Evolutionary conservation across 2,329 filamentous ascomycete species (phyloP).

Genomic region (Exserohilum rostratum): DNA sequence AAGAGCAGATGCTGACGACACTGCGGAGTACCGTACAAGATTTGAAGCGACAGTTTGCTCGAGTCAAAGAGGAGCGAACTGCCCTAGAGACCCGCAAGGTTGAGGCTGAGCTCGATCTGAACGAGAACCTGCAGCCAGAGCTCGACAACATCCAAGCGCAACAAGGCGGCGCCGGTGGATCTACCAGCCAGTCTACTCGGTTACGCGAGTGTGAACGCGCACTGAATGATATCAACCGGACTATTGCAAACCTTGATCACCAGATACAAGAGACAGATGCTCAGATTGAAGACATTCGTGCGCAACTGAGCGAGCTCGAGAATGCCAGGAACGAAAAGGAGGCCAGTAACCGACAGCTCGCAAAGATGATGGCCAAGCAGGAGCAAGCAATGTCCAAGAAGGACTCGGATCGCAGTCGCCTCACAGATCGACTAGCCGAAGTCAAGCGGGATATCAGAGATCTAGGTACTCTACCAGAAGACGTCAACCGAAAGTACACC

Average conservation of each 20-base stretch:
- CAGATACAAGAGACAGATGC: slow-evolving; percentile 77
- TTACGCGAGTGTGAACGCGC: slow-evolving; percentile 81
- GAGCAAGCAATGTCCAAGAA: slow-evolving; percentile 92
- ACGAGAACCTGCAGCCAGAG: slow-evolving; percentile 85
- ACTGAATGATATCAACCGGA: slow-evolving; percentile 76
- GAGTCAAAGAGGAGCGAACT: slow-evolving; percentile 73
- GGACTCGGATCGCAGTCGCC: slow-evolving; percentile 82
- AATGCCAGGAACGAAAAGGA: slow-evolving; percentile 67
- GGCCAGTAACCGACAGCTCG: slow-evolving; percentile 75
- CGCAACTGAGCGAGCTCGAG: slow-evolving; percentile 64
- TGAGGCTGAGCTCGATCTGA: slow-evolving; percentile 82
- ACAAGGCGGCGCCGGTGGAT: slow-evolving; percentile 59
- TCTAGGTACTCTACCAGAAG: slow-evolving; percentile 89
- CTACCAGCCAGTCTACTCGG: slow-evolving; percentile 59
- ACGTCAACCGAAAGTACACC: slow-evolving; percentile 90
- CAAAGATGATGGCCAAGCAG: slow-evolving; percentile 78
- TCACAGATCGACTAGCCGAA: slow-evolving; percentile 78
- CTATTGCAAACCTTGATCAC: slow-evolving; percentile 68
- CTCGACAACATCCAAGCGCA: slow-evolving; percentile 73
- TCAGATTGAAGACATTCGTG: slow-evolving; percentile 67
- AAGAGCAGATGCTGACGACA: slow-evolving; percentile 79
- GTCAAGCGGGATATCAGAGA: slow-evolving; percentile 89
- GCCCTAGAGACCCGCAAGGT: slow-evolving; percentile 82
- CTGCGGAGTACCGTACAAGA: slow-evolving; percentile 73
- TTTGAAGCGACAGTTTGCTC: slow-evolving; percentile 76